Evolutionary conservation across 2,329 filamentous ascomycete genomes (phyloP), one percentile per base, ranked within the genome.

Genomic region (Pseudocercospora cruenta): DNA sequence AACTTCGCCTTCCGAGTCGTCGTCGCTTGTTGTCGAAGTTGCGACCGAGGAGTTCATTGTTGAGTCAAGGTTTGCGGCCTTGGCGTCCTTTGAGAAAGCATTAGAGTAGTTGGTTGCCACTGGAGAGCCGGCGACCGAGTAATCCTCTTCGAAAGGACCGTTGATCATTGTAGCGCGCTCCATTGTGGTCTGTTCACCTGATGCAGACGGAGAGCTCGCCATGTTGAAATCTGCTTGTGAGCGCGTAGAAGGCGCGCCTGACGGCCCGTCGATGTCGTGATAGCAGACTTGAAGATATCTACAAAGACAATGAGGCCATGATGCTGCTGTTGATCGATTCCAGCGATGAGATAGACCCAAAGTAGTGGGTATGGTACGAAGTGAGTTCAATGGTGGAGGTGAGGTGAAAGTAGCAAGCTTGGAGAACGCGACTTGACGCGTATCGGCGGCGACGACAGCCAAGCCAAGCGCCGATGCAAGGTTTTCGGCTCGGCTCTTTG

Each of bases 1-100:
- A 28, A 73, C 60, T 9, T 71, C 70, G 9, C 68, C 63, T 28
- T 73, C 71, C 14, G 70, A 73, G 16, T 69, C 70, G 6, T 66
- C 66, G 7, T 67, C 68, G 21, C 16, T 45, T 8, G 47, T 21
- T 45, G 19, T 28, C 16, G 49, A 12, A 19, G 9, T 28, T 26
- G 51, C 24, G 24, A 24, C 24, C 9, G 51, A n/a, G n/a, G 51
- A 26, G 51, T 8, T 28, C 6, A n/a, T 21, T 59, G 36, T 62
- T 62, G 19, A 21, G 45, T 21, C 19, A 10, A 49, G n/a, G 10
- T 24, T 49, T 24, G n/a, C 16, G 19, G 19, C 24, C 60, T 53
- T 60, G 63, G 55, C 66, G 63, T 64, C 47, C 19, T 65, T 47
- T 2, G 65, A 67, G 9, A 62, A 57, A 4, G 57, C 54, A 43